These are phyloP conservation scores for Neckera pumila DNA, from an alignment of 225 moss, liverwort and hornwort species.

Conservation along the genomic window DNA sequence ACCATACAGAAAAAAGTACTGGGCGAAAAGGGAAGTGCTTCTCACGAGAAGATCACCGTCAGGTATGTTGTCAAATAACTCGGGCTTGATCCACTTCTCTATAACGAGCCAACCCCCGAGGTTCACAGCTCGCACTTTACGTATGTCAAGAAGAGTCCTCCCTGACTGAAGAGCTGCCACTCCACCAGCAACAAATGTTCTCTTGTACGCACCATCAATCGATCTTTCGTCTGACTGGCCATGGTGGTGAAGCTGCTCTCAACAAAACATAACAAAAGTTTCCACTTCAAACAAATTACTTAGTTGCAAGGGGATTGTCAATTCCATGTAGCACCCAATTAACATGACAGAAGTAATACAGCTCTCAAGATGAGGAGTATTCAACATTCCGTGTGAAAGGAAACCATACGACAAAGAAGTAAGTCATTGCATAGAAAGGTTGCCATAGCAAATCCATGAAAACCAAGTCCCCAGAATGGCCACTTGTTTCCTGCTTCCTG, in stretches of 20 bases:
- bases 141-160: constrained; percentile 1
- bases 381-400: neutral
- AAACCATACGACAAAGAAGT: neutral
- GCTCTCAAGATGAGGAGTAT: neutral
- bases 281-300: neutral
- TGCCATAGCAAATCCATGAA: neutral
- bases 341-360: neutral
- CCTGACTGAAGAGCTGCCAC: constrained; percentile 9
- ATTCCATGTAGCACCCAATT: neutral
- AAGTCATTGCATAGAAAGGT: neutral
- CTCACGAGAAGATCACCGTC: constrained; percentile 45
- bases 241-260: constrained; percentile 13
- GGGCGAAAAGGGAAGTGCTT: neutral
- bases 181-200: neutral
- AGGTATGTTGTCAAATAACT: constrained; percentile 29
- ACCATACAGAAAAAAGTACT: neutral
- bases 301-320: neutral
- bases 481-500: neutral
- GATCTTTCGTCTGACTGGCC: neutral
- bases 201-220: neutral
- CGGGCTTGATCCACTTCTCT: constrained; percentile 47
- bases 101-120: constrained; percentile 42
- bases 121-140: constrained; percentile 33
- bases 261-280: neutral
- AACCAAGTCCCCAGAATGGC: neutral